Evolutionary conservation across 1,139 yeast species (phyloP).

Genomic region (Suhomyces guaymorum): DNA sequence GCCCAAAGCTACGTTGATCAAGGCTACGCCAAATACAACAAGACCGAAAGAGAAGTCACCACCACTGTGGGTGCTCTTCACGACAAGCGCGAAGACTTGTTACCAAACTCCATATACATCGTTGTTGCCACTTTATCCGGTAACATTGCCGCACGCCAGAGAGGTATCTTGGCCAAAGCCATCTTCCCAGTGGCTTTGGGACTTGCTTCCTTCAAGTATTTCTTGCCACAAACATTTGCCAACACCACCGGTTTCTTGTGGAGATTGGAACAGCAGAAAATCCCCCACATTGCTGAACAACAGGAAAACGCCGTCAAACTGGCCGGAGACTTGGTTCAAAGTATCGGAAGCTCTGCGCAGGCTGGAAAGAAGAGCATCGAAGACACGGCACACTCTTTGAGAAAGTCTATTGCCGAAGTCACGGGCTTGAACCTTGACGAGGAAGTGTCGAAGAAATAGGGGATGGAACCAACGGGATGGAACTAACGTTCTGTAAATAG

Average conservation of each 20-base stretch:
- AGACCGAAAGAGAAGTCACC: slow-evolving; percentile 67
- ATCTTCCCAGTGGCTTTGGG: slow-evolving; percentile 70
- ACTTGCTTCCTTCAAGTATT: slow-evolving; percentile 65
- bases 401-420: slow-evolving; percentile 52
- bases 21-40: slow-evolving; percentile 52
- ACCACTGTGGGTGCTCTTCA: slow-evolving; percentile 69
- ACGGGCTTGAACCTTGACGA: slow-evolving; percentile 73
- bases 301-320: slow-evolving; percentile 53
- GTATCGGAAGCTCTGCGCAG: slow-evolving; percentile 41
- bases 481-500: neutral
- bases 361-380: slow-evolving; percentile 42
- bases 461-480: neutral
- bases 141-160: slow-evolving; percentile 73
- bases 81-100: slow-evolving; percentile 67
- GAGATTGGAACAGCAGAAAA: slow-evolving; percentile 61
- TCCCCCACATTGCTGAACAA: slow-evolving; percentile 67
- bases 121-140: slow-evolving; percentile 80
- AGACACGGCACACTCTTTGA: slow-evolving; percentile 43
- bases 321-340: slow-evolving; percentile 48
- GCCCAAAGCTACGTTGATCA: slow-evolving; percentile 28
- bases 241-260: slow-evolving; percentile 66
- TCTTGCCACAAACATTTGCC: slow-evolving; percentile 73
- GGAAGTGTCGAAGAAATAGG: slow-evolving; percentile 56
- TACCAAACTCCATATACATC: slow-evolving; percentile 75
- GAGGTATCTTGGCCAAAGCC: slow-evolving; percentile 58